These are phyloP conservation scores for Tolypocladium ophioglossoides DNA, from an alignment of 2,329 filamentous ascomycete species.

Conservation along the genomic window DNA sequence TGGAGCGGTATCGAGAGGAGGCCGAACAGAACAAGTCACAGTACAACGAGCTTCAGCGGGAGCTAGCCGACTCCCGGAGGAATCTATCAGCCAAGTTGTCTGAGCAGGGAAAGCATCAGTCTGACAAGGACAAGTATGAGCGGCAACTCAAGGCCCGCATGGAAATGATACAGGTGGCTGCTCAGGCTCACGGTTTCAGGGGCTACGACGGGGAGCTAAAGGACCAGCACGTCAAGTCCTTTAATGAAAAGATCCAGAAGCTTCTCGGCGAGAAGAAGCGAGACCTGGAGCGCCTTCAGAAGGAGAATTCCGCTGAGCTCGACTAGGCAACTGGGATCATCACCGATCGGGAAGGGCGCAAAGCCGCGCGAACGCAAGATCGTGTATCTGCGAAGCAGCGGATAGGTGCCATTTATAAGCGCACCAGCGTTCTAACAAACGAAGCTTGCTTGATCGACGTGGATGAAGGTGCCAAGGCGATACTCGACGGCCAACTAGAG, in stretches of 20 bases:
- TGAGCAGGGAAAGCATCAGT: constrained; percentile 69
- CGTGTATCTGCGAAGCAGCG: constrained; percentile 65
- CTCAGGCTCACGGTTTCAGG: constrained; percentile 65
- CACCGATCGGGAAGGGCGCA: constrained; percentile 63
- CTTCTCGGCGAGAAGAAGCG: constrained; percentile 68
- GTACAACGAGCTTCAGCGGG: constrained; percentile 53
- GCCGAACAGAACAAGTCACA: constrained; percentile 50
- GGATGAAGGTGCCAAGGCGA: constrained; percentile 75
- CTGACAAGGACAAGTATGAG: constrained; percentile 80
- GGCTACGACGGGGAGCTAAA: constrained; percentile 74
- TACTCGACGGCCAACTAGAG: constrained; percentile 62
- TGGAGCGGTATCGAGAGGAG: constrained; percentile 54
- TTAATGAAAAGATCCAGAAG: constrained; percentile 68
- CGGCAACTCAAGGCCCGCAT: constrained; percentile 63
- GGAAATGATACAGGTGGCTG: constrained; percentile 67
- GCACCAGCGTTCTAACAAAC: constrained; percentile 53
- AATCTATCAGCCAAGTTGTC: constrained; percentile 42
- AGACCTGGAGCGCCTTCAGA: constrained; percentile 63
- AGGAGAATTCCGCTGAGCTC: constrained; percentile 63
- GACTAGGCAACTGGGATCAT: constrained; percentile 62
- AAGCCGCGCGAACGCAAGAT: constrained; percentile 60
- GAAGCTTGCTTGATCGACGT: constrained; percentile 64
- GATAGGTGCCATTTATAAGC: constrained; percentile 63
- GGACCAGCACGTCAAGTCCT: constrained; percentile 62
- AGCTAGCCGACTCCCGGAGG: constrained; percentile 32